Conservation (phyloP, 2,329 filamentous ascomycete genomes). For the Curvularia sp. region DNA sequence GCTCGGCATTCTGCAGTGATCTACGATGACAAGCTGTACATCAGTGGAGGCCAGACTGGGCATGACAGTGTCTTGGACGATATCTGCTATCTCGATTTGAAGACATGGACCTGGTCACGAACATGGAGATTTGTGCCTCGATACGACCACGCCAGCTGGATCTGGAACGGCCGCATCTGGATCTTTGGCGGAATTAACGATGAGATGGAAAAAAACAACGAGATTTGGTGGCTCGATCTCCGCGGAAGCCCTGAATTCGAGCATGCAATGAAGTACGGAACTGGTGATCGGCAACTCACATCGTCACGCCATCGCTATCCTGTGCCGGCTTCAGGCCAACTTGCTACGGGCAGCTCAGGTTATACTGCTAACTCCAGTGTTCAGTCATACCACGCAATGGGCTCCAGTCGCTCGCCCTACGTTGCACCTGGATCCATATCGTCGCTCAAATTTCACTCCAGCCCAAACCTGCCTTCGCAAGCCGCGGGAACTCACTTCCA, state of each 20-base stretch:
- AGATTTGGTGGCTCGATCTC: constrained; percentile 96
- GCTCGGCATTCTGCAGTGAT: constrained; percentile 93
- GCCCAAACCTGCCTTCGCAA: constrained; percentile 84
- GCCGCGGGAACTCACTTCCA: constrained; percentile 94
- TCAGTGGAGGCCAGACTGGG: constrained; percentile 93
- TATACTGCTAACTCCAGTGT: constrained; percentile 79
- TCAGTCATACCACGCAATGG: constrained; percentile 59
- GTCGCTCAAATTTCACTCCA: constrained; percentile 86
- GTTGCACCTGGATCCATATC: constrained; percentile 83
- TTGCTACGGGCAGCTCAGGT: constrained; percentile 51
- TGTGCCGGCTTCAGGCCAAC: constrained; percentile 38
- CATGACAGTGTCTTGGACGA: constrained; percentile 94
- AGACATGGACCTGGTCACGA: constrained; percentile 97
- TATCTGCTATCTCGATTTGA: constrained; percentile 94
- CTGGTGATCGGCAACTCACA: constrained; percentile 52
- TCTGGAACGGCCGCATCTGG: constrained; percentile 93
- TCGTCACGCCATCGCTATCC: constrained; percentile 44
- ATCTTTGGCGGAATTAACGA: constrained; percentile 94
- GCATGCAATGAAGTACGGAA: constrained; percentile 67
- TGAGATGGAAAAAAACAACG: constrained; percentile 95
- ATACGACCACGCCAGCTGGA: constrained; percentile 94
- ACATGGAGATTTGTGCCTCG: constrained; percentile 94
- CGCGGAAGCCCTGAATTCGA: constrained; percentile 89
- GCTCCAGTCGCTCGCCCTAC: constrained; percentile 56
- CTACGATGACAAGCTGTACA: constrained; percentile 95